Evolutionary conservation across 805 yeast genomes (phyloP), one percentile per base, ranked within the genome.

Genomic region (Starmera caribaea): DNA sequence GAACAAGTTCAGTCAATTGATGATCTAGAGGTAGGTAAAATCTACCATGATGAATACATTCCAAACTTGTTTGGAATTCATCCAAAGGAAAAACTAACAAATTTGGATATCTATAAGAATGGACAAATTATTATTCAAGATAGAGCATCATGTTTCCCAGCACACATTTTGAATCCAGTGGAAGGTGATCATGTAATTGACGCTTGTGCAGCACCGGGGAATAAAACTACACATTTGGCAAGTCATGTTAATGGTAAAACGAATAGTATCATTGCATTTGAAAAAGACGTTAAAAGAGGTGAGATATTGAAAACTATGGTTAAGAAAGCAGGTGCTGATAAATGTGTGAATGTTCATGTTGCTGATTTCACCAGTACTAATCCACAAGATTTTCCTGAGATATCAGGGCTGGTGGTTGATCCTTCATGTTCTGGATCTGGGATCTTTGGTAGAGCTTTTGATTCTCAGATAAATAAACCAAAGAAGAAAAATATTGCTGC

Each of bases 341-440:
- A 57, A 11, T 53, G 61, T 24, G 59, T 66, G 26, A 49, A 52
- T n/a, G 69, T 76, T 12, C 76, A 76, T 47, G 71, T 75, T 38
- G 76, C 80, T 13, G 70, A 66, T 49, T 63, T 67, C 46, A 63
- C 72, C 5, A 50, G 59, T 21, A 59, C 68, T 2, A 50, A 52
- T 4, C 68, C 92, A 0, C 49, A 50, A 2, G 81, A 80, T 35
- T 84, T 68, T 44, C 64, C 71, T 2, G 71, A 74, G 14, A 82
- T 87, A 5, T 79, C 86, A 0, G 96, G 95, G 0, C 63, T 92
- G 33, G 68, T 92, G 3, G 94, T 92, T 3, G 99, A 92, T 59
- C 99, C 99, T 0, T 86, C 96, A 3, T 92, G 99, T 59, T 87
- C 96, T 17, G 99, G 99, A 0, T 82, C 95, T 36, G 99, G 99